These are phyloP conservation scores for Tolypocladium ophioglossoides DNA, from an alignment of 2,329 filamentous ascomycete genomes.

Conservation along the genomic window DNA sequence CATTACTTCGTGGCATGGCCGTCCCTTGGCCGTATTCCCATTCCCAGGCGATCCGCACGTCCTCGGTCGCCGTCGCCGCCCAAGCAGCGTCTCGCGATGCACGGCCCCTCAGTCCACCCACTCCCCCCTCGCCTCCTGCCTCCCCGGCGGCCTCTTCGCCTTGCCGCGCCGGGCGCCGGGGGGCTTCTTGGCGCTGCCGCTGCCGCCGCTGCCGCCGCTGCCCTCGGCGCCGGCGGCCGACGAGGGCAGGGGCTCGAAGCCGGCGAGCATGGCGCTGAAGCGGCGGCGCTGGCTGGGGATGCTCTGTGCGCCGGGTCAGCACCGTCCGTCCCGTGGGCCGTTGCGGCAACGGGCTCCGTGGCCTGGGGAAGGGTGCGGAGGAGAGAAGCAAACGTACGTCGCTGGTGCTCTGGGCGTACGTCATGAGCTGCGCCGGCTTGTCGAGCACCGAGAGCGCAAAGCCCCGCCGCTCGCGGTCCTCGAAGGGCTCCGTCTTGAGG, in stretches of 20 bases:
- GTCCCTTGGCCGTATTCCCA: not conserved
- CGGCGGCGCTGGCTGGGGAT: conserved; percentile 44
- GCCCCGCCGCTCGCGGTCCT: conserved; percentile 31
- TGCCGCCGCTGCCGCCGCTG: not conserved
- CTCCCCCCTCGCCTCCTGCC: not conserved
- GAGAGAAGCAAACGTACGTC: conserved; percentile 32
- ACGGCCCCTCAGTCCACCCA: not conserved
- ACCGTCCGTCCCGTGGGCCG: no score
- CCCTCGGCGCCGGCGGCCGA: not conserved
- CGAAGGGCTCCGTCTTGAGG: conserved; percentile 27
- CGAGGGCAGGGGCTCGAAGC: conserved; percentile 22
- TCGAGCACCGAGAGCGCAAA: conserved; percentile 44
- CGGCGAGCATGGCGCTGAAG: conserved; percentile 46
- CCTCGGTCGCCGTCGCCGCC: not conserved
- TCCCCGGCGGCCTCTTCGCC: not conserved
- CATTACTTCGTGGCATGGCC: not conserved
- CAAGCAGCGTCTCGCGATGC: not conserved
- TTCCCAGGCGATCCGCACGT: not conserved
- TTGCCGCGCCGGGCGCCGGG: not conserved
- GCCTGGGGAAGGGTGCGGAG: not conserved
- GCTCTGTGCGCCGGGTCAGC: conserved; percentile 28
- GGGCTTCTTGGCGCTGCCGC: not conserved
- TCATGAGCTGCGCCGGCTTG: conserved; percentile 47
- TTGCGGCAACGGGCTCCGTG: no score
- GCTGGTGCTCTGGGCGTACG: conserved; percentile 42